Evolutionary conservation across 768 basidiomycete genomes (phyloP).

Genomic region (Termitomyces titanicus): DNA sequence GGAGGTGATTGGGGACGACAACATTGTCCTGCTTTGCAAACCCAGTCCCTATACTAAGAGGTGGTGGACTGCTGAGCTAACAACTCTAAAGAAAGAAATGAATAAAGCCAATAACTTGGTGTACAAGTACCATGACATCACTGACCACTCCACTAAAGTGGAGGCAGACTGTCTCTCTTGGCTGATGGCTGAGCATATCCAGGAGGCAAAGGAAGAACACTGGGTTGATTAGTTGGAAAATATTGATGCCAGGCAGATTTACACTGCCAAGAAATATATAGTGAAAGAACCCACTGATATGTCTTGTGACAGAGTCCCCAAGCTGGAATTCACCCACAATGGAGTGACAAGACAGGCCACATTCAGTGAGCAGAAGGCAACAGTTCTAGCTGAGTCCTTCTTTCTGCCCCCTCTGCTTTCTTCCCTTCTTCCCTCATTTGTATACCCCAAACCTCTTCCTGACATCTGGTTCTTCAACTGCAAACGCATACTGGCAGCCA

Average conservation of each 20-base stretch:
- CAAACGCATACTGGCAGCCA: too few relatives aligned
- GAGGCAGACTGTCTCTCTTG: background rate
- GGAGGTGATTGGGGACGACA: too few relatives aligned
- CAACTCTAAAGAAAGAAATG: too few relatives aligned
- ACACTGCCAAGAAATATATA: background rate
- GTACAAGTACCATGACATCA: background rate
- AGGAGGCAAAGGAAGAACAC: background rate
- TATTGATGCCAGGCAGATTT: background rate
- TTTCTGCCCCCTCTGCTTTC: conserved; percentile 7
- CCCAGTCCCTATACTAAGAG: too few relatives aligned
- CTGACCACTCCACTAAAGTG: background rate
- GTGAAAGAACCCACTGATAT: background rate
- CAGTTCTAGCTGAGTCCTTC: conserved; percentile 9
- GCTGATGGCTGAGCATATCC: background rate
- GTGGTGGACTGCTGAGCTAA: too few relatives aligned
- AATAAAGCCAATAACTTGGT: background rate
- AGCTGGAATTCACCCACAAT: background rate
- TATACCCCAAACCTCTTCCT: too few relatives aligned
- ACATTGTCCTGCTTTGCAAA: too few relatives aligned
- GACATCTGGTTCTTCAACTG: too few relatives aligned
- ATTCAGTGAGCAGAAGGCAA: conserved; percentile 1
- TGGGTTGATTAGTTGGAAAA: background rate
- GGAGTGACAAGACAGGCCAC: background rate
- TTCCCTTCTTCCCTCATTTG: too few relatives aligned
- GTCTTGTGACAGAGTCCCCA: background rate